Evolutionary conservation across 2,329 filamentous ascomycete genomes (phyloP).

Genomic region (Alternaria sp.): DNA sequence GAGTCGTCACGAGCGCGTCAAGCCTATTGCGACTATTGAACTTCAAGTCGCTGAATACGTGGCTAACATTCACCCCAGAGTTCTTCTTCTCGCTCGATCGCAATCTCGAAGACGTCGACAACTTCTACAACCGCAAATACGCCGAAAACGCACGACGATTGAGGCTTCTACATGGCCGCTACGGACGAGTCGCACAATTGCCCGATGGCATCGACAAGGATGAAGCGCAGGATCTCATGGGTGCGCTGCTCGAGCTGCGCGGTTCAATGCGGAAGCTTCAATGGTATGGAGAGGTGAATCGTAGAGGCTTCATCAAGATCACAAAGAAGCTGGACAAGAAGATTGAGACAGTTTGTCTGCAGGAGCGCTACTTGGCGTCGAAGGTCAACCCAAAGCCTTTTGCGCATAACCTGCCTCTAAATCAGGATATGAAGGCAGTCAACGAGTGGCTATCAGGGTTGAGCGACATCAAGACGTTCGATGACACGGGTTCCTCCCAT

Average conservation of each 20-base stretch:
- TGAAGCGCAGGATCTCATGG: conserved; percentile 89
- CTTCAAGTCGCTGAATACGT: neutral
- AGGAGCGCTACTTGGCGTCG: conserved; percentile 84
- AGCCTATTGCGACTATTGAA: neutral
- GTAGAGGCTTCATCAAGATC: conserved; percentile 94
- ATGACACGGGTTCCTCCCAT: conserved; percentile 75
- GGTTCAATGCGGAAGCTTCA: conserved; percentile 88
- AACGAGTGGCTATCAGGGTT: conserved; percentile 91
- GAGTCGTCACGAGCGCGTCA: neutral
- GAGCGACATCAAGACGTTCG: conserved; percentile 75
- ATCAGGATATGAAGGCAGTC: conserved; percentile 69
- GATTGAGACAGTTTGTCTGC: conserved; percentile 74
- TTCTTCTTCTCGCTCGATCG: conserved; percentile 97
- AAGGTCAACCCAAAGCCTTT: conserved; percentile 91
- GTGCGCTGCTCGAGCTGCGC: conserved; percentile 85
- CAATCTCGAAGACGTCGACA: conserved; percentile 95
- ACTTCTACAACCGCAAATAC: conserved; percentile 96
- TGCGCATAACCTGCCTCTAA: conserved; percentile 72
- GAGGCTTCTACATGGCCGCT: conserved; percentile 85
- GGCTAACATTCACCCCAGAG: conserved; percentile 61
- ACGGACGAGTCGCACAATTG: conserved; percentile 75
- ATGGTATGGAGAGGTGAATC: conserved; percentile 98
- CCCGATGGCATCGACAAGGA: conserved; percentile 80
- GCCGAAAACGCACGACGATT: conserved; percentile 82
- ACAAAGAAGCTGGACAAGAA: conserved; percentile 99